Conservation (phyloP, 2,329 filamentous ascomycete species). For the Fusarium aywerte region DNA sequence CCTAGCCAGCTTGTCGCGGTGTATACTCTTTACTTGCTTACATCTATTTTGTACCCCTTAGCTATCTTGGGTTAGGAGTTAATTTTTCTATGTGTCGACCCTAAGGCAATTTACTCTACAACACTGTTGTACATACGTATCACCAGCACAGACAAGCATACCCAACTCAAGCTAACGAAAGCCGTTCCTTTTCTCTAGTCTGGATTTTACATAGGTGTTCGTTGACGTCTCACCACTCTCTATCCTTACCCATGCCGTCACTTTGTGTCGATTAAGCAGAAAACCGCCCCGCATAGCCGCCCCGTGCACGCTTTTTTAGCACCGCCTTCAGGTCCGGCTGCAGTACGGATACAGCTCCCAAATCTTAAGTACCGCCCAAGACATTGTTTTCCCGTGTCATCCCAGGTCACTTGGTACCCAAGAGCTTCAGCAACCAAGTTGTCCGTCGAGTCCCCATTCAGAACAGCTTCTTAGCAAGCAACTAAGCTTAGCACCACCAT, state of each 20-base stretch:
- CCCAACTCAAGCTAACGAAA: slow-evolving; percentile 22
- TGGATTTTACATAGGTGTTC: slow-evolving; percentile 20
- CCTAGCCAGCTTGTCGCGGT: background rate
- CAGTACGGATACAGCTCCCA: background rate
- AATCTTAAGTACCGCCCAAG: slow-evolving; percentile 34
- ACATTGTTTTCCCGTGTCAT: slow-evolving; percentile 34
- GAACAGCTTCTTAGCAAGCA: slow-evolving; percentile 33
- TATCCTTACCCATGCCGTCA: slow-evolving; percentile 43
- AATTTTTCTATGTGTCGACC: background rate
- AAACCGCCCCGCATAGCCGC: slow-evolving; percentile 43
- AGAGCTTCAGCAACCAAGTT: slow-evolving; percentile 20
- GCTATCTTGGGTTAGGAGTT: background rate
- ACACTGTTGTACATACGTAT: background rate
- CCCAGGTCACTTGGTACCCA: slow-evolving; percentile 38
- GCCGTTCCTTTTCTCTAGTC: slow-evolving; percentile 25
- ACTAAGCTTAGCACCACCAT: slow-evolving; percentile 27
- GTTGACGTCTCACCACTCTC: slow-evolving; percentile 30
- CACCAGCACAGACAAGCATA: slow-evolving; percentile 8
- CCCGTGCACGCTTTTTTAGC: slow-evolving; percentile 29
- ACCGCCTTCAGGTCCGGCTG: slow-evolving; percentile 7
- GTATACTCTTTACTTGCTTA: background rate
- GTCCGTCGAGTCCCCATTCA: slow-evolving; percentile 35
- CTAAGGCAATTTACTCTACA: slow-evolving; percentile 15
- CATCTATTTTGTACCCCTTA: background rate
- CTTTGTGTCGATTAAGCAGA: slow-evolving; percentile 41